Evolutionary conservation across 805 yeast genomes (phyloP).

Genomic region (Candida tammaniensis): DNA sequence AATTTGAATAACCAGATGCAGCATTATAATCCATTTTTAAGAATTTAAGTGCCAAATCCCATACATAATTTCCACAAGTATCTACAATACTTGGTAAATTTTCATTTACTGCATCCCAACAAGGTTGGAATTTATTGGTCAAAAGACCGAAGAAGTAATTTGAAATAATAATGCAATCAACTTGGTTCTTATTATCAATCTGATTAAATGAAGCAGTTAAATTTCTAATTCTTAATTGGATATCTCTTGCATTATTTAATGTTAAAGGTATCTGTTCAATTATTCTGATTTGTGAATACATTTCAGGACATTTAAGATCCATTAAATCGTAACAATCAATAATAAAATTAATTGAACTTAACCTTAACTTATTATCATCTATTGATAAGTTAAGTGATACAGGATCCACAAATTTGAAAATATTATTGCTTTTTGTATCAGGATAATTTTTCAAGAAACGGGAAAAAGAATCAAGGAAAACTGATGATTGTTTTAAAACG

Average conservation of each 20-base stretch:
- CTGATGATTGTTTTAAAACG: conserved; percentile 9
- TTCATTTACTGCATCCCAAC: conserved; percentile 76
- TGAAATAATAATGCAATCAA: conserved; percentile 30
- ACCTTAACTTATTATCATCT: conserved; percentile 34
- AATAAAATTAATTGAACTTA: conserved; percentile 49
- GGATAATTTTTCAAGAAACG: conserved; percentile 1
- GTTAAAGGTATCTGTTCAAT: conserved; percentile 74
- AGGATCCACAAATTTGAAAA: background rate
- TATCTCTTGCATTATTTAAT: conserved; percentile 70
- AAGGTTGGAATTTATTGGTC: conserved; percentile 75
- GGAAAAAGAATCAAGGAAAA: conserved; percentile 9
- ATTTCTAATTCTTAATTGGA: conserved; percentile 64
- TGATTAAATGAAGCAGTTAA: conserved; percentile 44
- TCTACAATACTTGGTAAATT: conserved; percentile 44
- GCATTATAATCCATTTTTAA: conserved; percentile 23
- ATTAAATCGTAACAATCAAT: conserved; percentile 22
- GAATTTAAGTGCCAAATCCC: conserved; percentile 51
- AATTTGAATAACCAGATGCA: too few species aligned
- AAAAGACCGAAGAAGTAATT: conserved; percentile 56
- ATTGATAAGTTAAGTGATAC: conserved; percentile 8
- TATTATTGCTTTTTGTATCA: background rate
- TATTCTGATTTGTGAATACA: conserved; percentile 49
- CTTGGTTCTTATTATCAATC: conserved; percentile 10
- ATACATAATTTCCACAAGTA: conserved; percentile 41
- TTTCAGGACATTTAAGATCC: conserved; percentile 28